These are phyloP conservation scores for Stephanodiscus minutulus DNA, from an alignment of 108 stramenopile genomes.

Conservation along the genomic window DNA sequence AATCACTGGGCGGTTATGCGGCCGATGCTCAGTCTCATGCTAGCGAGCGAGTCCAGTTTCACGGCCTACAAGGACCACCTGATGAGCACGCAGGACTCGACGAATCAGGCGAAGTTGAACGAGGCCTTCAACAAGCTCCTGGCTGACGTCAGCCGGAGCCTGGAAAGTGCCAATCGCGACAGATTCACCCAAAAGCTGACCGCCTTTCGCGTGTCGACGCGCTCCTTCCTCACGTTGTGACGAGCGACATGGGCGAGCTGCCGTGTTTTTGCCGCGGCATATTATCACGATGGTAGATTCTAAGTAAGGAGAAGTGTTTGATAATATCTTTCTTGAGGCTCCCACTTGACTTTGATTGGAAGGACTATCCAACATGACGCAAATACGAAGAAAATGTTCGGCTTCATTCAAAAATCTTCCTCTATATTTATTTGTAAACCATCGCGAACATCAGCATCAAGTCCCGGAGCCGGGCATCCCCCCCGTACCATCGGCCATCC, in stretches of 20 bases:
- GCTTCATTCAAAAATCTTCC: too few species aligned
- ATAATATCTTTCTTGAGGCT: too few species aligned
- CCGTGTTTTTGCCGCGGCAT: too few species aligned
- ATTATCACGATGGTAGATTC: too few species aligned
- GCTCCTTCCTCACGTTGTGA: slow-evolving; percentile 91
- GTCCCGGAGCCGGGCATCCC: neutral
- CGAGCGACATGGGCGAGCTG: neutral
- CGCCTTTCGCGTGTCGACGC: slow-evolving; percentile 92
- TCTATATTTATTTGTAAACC: neutral
- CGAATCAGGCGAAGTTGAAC: slow-evolving; percentile 86
- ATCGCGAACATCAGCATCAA: neutral
- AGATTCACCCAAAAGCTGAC: slow-evolving; percentile 95
- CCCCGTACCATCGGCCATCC: neutral
- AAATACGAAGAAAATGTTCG: neutral
- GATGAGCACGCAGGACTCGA: slow-evolving; percentile 86
- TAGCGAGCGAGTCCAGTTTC: slow-evolving; percentile 93
- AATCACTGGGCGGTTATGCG: slow-evolving; percentile 98
- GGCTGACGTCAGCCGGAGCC: slow-evolving; percentile 86
- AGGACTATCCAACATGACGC: neutral
- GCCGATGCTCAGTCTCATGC: slow-evolving; percentile 96
- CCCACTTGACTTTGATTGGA: neutral
- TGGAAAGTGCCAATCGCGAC: slow-evolving; percentile 96
- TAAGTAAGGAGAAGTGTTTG: neutral
- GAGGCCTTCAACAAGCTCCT: slow-evolving; percentile 92
- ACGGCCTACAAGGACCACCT: slow-evolving; percentile 92